A percentile compares a stretch with the other conserved stretches of the same genome.
Evolutionary conservation across 441 rosid species (phyloP).

Genomic region (Biscutella auriculata): DNA sequence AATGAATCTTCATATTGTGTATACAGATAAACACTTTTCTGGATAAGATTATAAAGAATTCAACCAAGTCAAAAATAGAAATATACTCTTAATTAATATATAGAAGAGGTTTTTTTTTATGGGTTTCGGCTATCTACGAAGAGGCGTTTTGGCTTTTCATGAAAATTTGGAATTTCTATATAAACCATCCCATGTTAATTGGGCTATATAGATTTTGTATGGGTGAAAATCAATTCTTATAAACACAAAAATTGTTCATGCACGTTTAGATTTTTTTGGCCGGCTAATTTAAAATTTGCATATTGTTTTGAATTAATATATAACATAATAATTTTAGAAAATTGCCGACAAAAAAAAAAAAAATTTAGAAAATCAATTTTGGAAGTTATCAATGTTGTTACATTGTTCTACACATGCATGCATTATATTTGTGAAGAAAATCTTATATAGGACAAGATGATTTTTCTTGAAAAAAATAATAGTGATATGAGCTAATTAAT

Average conservation of each 20-base stretch:
- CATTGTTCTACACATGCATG: too few relatives aligned
- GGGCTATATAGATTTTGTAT: background rate
- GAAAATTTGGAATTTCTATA: too few relatives aligned
- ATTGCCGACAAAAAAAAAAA: too few relatives aligned
- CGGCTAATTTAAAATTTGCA: background rate
- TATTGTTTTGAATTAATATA: background rate
- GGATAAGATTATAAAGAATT: conserved; percentile 18
- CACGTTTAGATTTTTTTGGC: background rate
- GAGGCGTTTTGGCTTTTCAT: conserved; percentile 26
- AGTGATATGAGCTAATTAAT: too few relatives aligned
- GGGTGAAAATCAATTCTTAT: background rate
- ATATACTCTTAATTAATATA: background rate
- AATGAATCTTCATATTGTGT: too few relatives aligned
- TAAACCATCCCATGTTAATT: too few relatives aligned
- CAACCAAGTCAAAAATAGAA: conserved; percentile 9
- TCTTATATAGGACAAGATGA: too few relatives aligned
- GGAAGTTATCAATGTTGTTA: too few relatives aligned
- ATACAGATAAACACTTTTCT: background rate
- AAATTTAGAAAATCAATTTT: background rate
- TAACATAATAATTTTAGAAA: background rate
- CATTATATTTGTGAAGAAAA: too few relatives aligned
- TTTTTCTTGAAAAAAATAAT: too few relatives aligned
- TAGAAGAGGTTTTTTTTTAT: background rate
- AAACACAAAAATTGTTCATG: conserved; percentile 7
- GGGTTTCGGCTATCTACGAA: conserved; percentile 16